These are phyloP conservation scores for Trichosporon sp. DNA, from an alignment of 1,284 basidiomycete species.

Conservation along the genomic window DNA sequence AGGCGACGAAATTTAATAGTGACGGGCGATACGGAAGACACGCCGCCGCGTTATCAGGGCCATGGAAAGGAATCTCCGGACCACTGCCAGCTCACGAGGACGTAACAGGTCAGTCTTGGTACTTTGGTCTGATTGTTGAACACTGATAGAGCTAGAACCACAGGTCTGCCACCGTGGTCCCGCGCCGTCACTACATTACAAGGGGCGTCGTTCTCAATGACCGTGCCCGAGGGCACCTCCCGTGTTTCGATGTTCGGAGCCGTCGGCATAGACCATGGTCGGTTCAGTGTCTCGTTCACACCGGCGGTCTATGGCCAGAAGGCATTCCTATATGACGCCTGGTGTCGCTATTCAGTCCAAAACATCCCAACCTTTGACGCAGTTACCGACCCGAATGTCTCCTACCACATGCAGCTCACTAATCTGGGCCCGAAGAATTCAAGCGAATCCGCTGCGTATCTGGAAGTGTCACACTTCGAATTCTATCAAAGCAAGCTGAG, in stretches of 20 bases:
- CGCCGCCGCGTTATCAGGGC: too few species aligned
- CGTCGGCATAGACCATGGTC: neutral
- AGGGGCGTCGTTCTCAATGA: neutral
- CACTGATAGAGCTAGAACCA: too few species aligned
- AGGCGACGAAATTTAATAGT: too few species aligned
- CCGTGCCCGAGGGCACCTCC: neutral
- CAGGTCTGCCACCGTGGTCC: too few species aligned
- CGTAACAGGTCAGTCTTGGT: too few species aligned
- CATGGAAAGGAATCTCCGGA: too few species aligned
- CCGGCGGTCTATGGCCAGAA: neutral
- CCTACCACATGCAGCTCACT: neutral
- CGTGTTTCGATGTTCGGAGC: neutral
- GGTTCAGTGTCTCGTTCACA: neutral
- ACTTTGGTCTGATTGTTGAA: too few species aligned
- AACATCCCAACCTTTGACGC: neutral
- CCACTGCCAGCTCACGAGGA: too few species aligned
- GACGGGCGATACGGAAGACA: too few species aligned
- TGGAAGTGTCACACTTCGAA: neutral
- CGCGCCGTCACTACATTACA: too few species aligned
- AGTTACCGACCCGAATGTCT: neutral
- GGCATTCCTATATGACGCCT: neutral
- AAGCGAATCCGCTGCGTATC: neutral
- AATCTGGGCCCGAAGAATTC: neutral
- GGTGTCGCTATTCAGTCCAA: neutral
- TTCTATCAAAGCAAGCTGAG: neutral